phyloP scores from a whole-genome alignment of 202 grass and related monocot genomes.

The Tripidium arundinaceum region DNA sequence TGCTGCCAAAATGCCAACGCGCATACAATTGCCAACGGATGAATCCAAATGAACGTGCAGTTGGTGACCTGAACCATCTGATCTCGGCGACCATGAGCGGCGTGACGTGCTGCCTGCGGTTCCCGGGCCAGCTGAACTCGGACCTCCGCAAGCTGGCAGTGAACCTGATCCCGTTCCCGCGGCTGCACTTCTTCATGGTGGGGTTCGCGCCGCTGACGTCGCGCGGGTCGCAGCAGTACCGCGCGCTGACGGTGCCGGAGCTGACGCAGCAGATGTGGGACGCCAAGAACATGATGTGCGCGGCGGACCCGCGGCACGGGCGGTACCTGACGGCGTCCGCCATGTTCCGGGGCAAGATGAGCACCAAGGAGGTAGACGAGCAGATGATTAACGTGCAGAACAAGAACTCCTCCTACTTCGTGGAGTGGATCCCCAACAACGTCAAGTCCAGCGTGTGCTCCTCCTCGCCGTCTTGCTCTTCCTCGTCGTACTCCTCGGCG shows the following conservation, averaged over 20 bases:
- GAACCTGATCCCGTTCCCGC: conserved; percentile 78
- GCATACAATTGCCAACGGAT: background rate
- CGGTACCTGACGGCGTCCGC: conserved; percentile 59
- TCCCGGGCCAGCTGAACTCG: conserved; percentile 77
- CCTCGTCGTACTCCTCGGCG: no score
- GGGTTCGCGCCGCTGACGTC: conserved; percentile 75
- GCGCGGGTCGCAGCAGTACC: conserved; percentile 66
- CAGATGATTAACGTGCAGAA: conserved; percentile 85
- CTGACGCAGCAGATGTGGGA: conserved; percentile 91
- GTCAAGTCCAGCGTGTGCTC: conserved; percentile 71
- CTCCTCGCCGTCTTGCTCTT: no score
- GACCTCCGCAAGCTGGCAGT: conserved; percentile 76
- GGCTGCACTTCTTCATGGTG: conserved; percentile 84
- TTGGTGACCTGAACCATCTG: conserved; percentile 69
- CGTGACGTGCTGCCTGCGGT: conserved; percentile 62
- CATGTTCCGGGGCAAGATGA: conserved; percentile 70
- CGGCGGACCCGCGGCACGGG: conserved; percentile 60
- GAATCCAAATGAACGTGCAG: conserved; percentile 10
- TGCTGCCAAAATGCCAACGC: background rate
- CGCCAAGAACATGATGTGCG: conserved; percentile 90
- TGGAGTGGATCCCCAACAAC: conserved; percentile 80
- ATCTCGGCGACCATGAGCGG: conserved; percentile 72
- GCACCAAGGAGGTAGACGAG: conserved; percentile 73
- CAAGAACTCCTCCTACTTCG: conserved; percentile 75
- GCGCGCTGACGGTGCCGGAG: conserved; percentile 65